Evolutionary conservation across 2,329 filamentous ascomycete species (phyloP).

Genomic region (Trichoderma endophyticum): DNA sequence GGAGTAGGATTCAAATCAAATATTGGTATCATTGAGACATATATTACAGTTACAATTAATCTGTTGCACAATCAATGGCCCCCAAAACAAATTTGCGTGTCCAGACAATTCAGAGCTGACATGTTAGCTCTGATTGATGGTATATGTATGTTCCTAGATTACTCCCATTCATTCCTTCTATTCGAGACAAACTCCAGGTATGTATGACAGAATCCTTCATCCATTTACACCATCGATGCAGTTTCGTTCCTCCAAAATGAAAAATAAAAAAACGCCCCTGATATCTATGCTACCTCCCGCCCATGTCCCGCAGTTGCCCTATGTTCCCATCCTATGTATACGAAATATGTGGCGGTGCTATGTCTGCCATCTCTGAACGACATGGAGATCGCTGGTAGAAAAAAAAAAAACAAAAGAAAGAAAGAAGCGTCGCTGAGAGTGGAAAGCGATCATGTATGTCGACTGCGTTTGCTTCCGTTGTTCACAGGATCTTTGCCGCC

Average conservation of each 20-base stretch:
- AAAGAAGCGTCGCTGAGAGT: neutral
- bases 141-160: slow-evolving; percentile 16
- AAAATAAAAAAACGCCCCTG: slow-evolving; percentile 34
- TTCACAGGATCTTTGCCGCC: slow-evolving; percentile 60
- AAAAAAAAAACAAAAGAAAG: neutral
- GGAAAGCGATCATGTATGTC: slow-evolving; percentile 39
- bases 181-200: slow-evolving; percentile 9
- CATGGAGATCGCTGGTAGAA: slow-evolving; percentile 16
- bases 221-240: slow-evolving; percentile 21
- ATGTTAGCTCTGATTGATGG: slow-evolving; percentile 1
- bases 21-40: neutral
- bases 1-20: slow-evolving; percentile 14
- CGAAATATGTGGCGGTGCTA: slow-evolving; percentile 8
- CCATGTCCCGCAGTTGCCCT: slow-evolving; percentile 36
- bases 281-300: slow-evolving; percentile 34
- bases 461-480: slow-evolving; percentile 47
- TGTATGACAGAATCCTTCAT: slow-evolving; percentile 18
- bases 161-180: slow-evolving; percentile 19
- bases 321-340: slow-evolving; percentile 26
- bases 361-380: slow-evolving; percentile 11
- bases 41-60: neutral
- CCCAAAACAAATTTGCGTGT: neutral
- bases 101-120: neutral
- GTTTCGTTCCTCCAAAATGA: slow-evolving; percentile 29
- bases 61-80: neutral